Conservation (phyloP, 768 basidiomycete genomes). For the Psilocybe cyanescens region DNA sequence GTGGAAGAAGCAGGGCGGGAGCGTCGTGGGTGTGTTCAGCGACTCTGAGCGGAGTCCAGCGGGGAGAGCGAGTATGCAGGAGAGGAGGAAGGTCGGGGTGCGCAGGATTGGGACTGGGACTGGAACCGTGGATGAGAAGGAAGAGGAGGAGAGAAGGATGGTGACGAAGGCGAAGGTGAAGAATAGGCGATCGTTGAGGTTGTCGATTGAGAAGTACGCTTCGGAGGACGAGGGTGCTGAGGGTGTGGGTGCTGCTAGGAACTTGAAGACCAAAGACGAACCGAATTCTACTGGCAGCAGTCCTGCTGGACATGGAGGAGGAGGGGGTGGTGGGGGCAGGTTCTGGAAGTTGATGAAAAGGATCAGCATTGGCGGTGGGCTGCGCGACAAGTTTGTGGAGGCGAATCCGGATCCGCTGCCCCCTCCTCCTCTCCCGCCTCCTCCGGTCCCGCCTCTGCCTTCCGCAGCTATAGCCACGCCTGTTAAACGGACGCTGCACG, state of each 20-base stretch:
- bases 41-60: neutral
- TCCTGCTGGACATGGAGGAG: neutral
- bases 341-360: conserved; percentile 75
- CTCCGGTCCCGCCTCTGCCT: conserved; percentile 63
- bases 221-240: neutral
- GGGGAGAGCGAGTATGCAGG: conserved; percentile 36
- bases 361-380: conserved; percentile 59
- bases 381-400: conserved; percentile 56
- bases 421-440: conserved; percentile 63
- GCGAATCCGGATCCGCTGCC: conserved; percentile 7
- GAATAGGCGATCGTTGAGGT: conserved; percentile 29
- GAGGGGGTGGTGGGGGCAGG: conserved; percentile 40
- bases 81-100: conserved; percentile 16
- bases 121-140: conserved; percentile 11
- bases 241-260: conserved; percentile 1
- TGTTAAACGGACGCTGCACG: neutral
- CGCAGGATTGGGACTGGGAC: conserved; percentile 13
- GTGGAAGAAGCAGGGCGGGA: conserved; percentile 25
- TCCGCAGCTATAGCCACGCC: conserved; percentile 38
- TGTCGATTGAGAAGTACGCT: conserved; percentile 36
- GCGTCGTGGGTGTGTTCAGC: conserved; percentile 13
- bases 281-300: neutral
- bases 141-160: conserved; percentile 17
- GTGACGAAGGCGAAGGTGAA: conserved; percentile 13
- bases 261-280: neutral